phyloP scores from a whole-genome alignment of 208 protist genomes.

The Spongospora subterranea region DNA sequence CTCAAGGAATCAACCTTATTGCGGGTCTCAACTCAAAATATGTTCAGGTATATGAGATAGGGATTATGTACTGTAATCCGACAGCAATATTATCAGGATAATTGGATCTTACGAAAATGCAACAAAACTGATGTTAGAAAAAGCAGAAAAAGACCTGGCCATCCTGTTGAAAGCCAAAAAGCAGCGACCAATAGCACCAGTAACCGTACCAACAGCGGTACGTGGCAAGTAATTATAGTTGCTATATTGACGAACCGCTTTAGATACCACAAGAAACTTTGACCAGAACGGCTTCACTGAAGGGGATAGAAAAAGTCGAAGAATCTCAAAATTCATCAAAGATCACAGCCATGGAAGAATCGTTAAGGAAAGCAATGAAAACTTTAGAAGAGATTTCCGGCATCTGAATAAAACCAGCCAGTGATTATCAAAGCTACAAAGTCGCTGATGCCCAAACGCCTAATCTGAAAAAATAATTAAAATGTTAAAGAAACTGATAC shows the following conservation, averaged over 20 bases:
- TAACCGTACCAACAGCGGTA: not conserved
- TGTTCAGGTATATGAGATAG: constrained; percentile 5
- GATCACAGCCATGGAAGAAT: not conserved
- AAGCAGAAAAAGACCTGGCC: constrained; percentile 17
- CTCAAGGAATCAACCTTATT: not conserved
- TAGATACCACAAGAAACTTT: not conserved
- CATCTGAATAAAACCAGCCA: not conserved
- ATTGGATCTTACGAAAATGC: constrained; percentile 7
- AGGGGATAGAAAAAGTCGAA: too few relatives aligned
- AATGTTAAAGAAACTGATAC: too few relatives aligned
- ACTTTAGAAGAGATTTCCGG: not conserved
- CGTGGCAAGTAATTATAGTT: not conserved
- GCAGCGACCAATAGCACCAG: not conserved
- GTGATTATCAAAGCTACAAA: too few relatives aligned
- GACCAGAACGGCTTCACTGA: too few relatives aligned
- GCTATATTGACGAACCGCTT: not conserved
- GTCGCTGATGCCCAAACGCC: too few relatives aligned
- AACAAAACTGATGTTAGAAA: constrained; percentile 8
- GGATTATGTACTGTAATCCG: not conserved
- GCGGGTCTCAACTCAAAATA: not conserved
- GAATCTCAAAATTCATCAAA: too few relatives aligned
- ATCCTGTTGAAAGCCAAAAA: not conserved
- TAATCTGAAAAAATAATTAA: too few relatives aligned
- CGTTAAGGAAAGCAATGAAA: not conserved
- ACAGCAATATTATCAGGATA: constrained; percentile 5